Evolutionary conservation across 108 stramenopile genomes (phyloP).

Genomic region (Nitzschia sp.): DNA sequence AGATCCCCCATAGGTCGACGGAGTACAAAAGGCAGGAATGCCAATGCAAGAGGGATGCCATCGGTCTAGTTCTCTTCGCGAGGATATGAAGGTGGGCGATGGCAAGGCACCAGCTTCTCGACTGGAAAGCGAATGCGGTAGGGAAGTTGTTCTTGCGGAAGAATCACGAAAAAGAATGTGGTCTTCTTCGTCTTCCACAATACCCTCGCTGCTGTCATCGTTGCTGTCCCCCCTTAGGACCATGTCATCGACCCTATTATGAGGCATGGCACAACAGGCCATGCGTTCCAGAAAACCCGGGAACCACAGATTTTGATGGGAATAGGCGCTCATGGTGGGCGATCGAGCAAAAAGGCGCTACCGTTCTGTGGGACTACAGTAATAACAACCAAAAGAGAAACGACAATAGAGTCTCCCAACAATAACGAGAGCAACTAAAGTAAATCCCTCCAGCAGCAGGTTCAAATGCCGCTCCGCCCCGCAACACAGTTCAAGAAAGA

Average conservation of each 20-base stretch:
- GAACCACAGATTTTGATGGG: slow-evolving; percentile 10
- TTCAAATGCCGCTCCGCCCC: too few relatives aligned
- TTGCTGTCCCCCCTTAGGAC: slow-evolving; percentile 8
- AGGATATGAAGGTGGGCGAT: slow-evolving; percentile 10
- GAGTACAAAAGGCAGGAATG: slow-evolving; percentile 1
- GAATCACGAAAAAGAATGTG: too few relatives aligned
- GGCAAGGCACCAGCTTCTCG: background rate
- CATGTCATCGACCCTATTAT: slow-evolving; percentile 5
- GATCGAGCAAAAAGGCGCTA: too few relatives aligned
- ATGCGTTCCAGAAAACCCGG: slow-evolving; percentile 22
- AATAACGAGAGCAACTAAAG: too few relatives aligned
- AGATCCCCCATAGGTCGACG: slow-evolving; percentile 6
- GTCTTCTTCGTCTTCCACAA: background rate
- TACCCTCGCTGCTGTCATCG: background rate
- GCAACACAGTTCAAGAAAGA: too few relatives aligned
- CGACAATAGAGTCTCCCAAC: too few relatives aligned
- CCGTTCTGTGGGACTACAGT: too few relatives aligned
- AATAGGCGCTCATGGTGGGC: too few relatives aligned
- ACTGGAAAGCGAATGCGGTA: too few relatives aligned
- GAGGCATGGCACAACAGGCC: slow-evolving; percentile 24
- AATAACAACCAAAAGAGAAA: too few relatives aligned
- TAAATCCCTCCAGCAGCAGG: too few relatives aligned
- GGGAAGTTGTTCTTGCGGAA: too few relatives aligned
- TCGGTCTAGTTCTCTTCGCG: slow-evolving; percentile 15
- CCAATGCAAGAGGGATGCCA: slow-evolving; percentile 3